Evolutionary conservation across 208 protist species (phyloP), one percentile per base, ranked within the genome.

Genomic region (Acanthamoeba healyi): DNA sequence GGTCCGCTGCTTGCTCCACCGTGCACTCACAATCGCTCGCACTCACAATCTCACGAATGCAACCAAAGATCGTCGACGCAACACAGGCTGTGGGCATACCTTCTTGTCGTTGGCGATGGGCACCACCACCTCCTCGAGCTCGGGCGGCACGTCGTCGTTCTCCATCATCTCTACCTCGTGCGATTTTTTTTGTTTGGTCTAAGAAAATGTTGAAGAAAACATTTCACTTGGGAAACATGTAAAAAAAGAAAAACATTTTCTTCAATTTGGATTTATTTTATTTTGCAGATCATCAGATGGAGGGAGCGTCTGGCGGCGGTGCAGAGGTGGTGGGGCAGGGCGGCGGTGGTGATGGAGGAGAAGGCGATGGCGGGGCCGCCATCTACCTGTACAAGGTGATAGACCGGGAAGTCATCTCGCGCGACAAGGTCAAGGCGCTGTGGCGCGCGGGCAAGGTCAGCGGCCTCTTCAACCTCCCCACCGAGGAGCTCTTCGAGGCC

Each of bases 341-440:
- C 15, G 29, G 7, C 14, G 29, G 22, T 9, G 61, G n/a, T 12
- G 61, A 3, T 26, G 61, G 14, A 26, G 61, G 22, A 70, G 61
- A 0, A 26, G 61, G 29, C 61, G 67, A 79, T 12, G 67, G 67
- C 22, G 38, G 4, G 36, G 17, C 67, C 6, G 7, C 15, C 19
- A 84, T 70, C 42, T 90, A 90, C 61, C 40, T 90, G 49, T 90
- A 90, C 82, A 90, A 90, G 34, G 82, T 90, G 4, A 49, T 90
- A 0, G 82, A 90, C 22, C 32, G 82, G 15, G 82, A 90, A 54
- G n/a, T 12, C 0, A 70, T 90, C 29, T 22, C 54, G 10, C 82
- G 82, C 6, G 82, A 65, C 6, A 49, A 90, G 32, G 82, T 70
- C 32, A 38, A 49, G 54, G 32, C 14, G n/a, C 82, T 90, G 54